Evolutionary conservation across 257 asterid genomes (phyloP), one percentile per base, ranked within the genome.

Genomic region (Solanum lycopersicoides): DNA sequence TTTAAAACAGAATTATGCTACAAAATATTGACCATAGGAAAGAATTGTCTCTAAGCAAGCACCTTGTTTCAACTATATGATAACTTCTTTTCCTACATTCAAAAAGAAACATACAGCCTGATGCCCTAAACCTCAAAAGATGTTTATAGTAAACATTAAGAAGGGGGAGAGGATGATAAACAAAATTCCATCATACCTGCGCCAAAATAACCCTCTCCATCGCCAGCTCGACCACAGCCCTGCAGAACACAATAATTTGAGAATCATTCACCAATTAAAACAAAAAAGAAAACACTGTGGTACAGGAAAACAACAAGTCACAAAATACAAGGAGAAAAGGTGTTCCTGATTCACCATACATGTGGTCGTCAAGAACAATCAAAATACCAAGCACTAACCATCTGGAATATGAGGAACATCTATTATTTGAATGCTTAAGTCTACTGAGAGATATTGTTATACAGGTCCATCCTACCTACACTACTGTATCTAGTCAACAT

Each of bases 151-250:
- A 80, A 28, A 47, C 4, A 30, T 18, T 9, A 25, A 16, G 85
- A 47, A 7, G 20, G 41, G 85, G 28, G 28, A 13, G 25, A 30
- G 84, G 42, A 47, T 5, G 28, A 30, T 47, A 9, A 47, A 80
- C 18, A 80, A 47, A 80, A 45, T 16, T 45, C 8, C 41, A 41
- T 72, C 39, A 87, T 94, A 97, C 99, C 99, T 95, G 98, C 80
- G 47, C 93, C 91, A 86, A 91, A 68, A 91, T 91, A 91, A 90
- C 92, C 88, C 89, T 94, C 95, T 69, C 90, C 95, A 87, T 83
- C 86, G 73, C 94, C 96, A 93, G 89, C 90, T 89, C 95, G 95
- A 74, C 94, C 98, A 84, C 95, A 92, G 82, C 98, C 99, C 99
- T 97, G 90, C 86, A 88, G 68, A 83, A 85, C 28, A 82, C 30